phyloP scores from a whole-genome alignment of 2,329 filamentous ascomycete genomes.

The Cytospora piceae region DNA sequence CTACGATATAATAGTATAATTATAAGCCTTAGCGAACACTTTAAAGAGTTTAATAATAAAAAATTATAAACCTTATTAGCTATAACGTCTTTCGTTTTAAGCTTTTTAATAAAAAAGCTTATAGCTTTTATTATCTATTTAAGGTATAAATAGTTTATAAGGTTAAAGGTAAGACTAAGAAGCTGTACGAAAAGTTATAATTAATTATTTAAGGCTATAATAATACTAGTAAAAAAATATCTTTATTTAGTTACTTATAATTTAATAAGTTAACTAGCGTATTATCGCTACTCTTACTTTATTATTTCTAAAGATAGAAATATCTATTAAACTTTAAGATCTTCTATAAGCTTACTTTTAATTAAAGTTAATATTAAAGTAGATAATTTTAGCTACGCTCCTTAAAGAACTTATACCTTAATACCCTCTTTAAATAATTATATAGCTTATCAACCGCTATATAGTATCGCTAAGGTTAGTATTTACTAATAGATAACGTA shows the following conservation, averaged over 20 bases:
- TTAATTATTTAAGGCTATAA: background rate
- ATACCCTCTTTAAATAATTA: too few species aligned
- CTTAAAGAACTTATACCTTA: too few species aligned
- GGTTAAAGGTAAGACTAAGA: too few species aligned
- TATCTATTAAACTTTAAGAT: too few species aligned
- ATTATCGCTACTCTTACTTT: background rate
- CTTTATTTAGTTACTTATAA: background rate
- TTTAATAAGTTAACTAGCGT: background rate
- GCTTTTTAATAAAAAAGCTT: background rate
- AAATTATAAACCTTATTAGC: constrained; percentile 1
- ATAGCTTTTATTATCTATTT: background rate
- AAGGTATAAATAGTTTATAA: too few species aligned
- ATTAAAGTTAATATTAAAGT: too few species aligned
- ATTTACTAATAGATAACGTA: too few species aligned
- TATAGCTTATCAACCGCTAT: too few species aligned
- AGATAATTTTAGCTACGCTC: too few species aligned
- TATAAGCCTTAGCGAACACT: background rate
- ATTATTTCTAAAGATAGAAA: background rate
- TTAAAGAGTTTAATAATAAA: background rate
- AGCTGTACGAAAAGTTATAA: background rate
- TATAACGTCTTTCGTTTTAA: background rate
- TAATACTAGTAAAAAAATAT: background rate
- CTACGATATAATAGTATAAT: background rate
- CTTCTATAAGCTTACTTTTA: too few species aligned
- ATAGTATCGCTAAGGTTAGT: too few species aligned